A percentile compares a stretch with the other conserved stretches of the same genome.
Evolutionary conservation across 305 asterid species (phyloP).

Genomic region (Fraxinus velutina): DNA sequence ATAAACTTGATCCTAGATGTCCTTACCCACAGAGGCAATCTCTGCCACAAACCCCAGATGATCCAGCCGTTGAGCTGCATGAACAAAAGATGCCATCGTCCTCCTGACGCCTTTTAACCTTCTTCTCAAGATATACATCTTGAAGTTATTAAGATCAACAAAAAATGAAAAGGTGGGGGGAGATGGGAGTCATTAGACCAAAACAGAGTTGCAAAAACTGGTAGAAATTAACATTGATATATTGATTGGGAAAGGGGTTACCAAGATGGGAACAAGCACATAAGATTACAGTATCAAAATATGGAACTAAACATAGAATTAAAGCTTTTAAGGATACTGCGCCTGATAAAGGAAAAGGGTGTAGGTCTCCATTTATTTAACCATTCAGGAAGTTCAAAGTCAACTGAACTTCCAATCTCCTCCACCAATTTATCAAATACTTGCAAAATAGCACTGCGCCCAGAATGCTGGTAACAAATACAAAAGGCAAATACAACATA

Average conservation of each 20-base stretch:
- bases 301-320: not conserved
- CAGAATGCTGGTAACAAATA: constrained; percentile 39
- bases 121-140: constrained; percentile 85
- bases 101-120: constrained; percentile 64
- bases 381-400: constrained; percentile 89
- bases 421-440: constrained; percentile 56
- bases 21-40: constrained; percentile 92
- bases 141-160: constrained; percentile 39
- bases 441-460: constrained; percentile 46
- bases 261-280: not conserved
- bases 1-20: constrained; percentile 12
- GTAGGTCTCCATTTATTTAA: constrained; percentile 57
- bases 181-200: not conserved
- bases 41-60: constrained; percentile 70
- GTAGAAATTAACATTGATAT: not conserved
- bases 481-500: constrained; percentile 8
- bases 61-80: constrained; percentile 64
- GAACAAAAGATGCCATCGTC: constrained; percentile 92
- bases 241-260: not conserved
- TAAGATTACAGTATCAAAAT: not conserved
- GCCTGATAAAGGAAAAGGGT: constrained; percentile 62
- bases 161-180: constrained; percentile 12
- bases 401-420: constrained; percentile 71
- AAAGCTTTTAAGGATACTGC: constrained; percentile 68
- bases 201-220: not conserved